Evolutionary conservation across 2,329 filamentous ascomycete genomes (phyloP), one percentile per base, ranked within the genome.

Genomic region (Aspergillus sergii): DNA sequence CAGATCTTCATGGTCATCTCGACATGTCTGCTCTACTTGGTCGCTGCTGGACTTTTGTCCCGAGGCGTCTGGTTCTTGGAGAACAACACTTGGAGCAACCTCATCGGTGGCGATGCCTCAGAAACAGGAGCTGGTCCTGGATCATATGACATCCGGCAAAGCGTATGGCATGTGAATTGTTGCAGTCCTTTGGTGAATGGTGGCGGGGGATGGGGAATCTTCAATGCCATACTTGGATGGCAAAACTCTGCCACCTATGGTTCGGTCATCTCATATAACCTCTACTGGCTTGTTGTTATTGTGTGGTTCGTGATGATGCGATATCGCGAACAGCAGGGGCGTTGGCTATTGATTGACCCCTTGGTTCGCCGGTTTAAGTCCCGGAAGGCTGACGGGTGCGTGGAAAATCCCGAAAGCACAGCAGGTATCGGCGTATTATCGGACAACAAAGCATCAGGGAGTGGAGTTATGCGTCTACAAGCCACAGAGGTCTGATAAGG

Each of bases 151-250:
- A 93, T 94, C 69, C 84, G 86, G 61, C 83, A 89, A 71, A 92
- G 86, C 66, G 90, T 95, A 26, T 94, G 92, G 91, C 91, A 94
- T 72, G 86, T 94, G 59, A 93, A 94, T 72, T 96, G 91, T 81
- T 95, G 92, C 76, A 94, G 87, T 71, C 90, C 92, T 0, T 80
- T 88, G 58, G 78, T 89, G 45, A 89, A 92, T 66, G 90, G 91
- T 32, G 90, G 90, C 55, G 88, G 89, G 43, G 91, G 91, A 51
- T 96, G 92, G 93, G 92, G 91, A 60, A 88, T 96, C 68, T 93
- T 96, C 83, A 94, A 96, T 71, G 88, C 91, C 63, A 84, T 96
- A 59, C 83, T 96, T 12, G 93, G 93, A 63, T 97, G 93, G 93
- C 86, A 88, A 65, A 96, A 96, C 80, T 92, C 91, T 14, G 93